Conservation (phyloP, 2,329 filamentous ascomycete genomes). For the Curvularia sp. region DNA sequence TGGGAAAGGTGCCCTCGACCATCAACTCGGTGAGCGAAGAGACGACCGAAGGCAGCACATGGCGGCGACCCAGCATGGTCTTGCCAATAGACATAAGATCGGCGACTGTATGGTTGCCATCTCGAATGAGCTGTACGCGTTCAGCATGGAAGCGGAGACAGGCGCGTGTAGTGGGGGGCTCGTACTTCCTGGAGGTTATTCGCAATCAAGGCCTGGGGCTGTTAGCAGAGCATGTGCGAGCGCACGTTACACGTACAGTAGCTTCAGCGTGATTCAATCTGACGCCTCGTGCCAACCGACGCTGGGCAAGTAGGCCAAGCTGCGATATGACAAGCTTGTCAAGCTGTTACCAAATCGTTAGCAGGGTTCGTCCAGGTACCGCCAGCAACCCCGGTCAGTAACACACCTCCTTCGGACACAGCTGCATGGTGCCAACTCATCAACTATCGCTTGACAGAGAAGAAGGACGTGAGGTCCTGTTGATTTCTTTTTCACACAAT, state of each 20-base stretch:
- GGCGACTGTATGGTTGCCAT: slow-evolving; percentile 90
- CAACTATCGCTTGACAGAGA: background rate
- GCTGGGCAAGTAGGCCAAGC: slow-evolving; percentile 84
- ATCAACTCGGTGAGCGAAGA: slow-evolving; percentile 82
- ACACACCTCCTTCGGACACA: slow-evolving; percentile 50
- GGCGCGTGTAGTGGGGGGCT: slow-evolving; percentile 14
- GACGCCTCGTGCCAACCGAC: slow-evolving; percentile 84
- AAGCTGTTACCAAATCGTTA: slow-evolving; percentile 64
- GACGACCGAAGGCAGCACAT: slow-evolving; percentile 84
- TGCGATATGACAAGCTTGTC: slow-evolving; percentile 96
- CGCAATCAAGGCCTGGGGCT: slow-evolving; percentile 75
- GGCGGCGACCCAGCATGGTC: slow-evolving; percentile 90
- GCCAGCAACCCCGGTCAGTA: background rate
- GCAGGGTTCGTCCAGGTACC: slow-evolving; percentile 20
- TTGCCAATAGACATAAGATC: slow-evolving; percentile 92
- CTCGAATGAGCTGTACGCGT: slow-evolving; percentile 76
- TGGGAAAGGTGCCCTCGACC: slow-evolving; percentile 92
- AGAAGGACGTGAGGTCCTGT: background rate
- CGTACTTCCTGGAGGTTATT: slow-evolving; percentile 84
- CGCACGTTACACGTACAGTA: slow-evolving; percentile 61
- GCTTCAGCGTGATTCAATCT: slow-evolving; percentile 91
- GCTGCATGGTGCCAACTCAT: slow-evolving; percentile 38
- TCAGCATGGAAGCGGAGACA: slow-evolving; percentile 30
- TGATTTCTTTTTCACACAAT: background rate
- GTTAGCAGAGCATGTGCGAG: slow-evolving; percentile 22